Conservation (phyloP, 768 basidiomycete genomes). For the Sarcomyxa edulis region DNA sequence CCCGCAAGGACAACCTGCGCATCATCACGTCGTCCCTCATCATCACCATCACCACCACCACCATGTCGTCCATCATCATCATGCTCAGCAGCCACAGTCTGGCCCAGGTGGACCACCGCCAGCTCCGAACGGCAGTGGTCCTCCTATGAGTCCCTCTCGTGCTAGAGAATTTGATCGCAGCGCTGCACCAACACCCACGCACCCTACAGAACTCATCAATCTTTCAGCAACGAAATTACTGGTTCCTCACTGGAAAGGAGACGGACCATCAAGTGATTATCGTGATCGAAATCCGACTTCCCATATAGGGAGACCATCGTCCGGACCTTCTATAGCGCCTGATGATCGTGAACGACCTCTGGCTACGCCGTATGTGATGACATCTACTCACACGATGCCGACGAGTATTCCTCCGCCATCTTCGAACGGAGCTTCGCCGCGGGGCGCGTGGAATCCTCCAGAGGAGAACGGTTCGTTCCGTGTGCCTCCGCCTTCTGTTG, state of each 20-base stretch:
- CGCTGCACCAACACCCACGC: too few relatives aligned
- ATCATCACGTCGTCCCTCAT: conserved; percentile 27
- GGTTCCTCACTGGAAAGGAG: conserved; percentile 35
- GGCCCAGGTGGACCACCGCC: conserved; percentile 5
- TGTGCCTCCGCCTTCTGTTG: conserved; percentile 23
- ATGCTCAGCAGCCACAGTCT: conserved; percentile 19
- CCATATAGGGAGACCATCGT: conserved; percentile 27
- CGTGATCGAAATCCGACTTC: conserved; percentile 22
- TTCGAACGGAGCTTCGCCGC: conserved; percentile 26
- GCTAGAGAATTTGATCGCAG: too few relatives aligned
- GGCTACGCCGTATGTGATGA: conserved; percentile 50
- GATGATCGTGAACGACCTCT: conserved; percentile 50
- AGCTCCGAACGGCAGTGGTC: conserved; percentile 6
- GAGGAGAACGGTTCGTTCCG: conserved; percentile 24
- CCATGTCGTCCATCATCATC: conserved; percentile 41
- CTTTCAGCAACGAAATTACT: conserved; percentile 33
- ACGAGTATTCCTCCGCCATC: conserved; percentile 12
- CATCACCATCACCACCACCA: conserved; percentile 51
- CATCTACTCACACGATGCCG: conserved; percentile 35
- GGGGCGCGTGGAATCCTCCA: conserved; percentile 25
- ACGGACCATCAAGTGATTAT: conserved; percentile 22
- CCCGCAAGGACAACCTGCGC: conserved; percentile 19
- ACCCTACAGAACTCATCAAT: conserved; percentile 49
- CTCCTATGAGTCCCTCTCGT: conserved; percentile 29
- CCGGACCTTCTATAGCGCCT: conserved; percentile 30